Base-by-base conservation (phyloP, 2,329 filamentous ascomycete species). In the Aspergillus versicolor region DNA sequence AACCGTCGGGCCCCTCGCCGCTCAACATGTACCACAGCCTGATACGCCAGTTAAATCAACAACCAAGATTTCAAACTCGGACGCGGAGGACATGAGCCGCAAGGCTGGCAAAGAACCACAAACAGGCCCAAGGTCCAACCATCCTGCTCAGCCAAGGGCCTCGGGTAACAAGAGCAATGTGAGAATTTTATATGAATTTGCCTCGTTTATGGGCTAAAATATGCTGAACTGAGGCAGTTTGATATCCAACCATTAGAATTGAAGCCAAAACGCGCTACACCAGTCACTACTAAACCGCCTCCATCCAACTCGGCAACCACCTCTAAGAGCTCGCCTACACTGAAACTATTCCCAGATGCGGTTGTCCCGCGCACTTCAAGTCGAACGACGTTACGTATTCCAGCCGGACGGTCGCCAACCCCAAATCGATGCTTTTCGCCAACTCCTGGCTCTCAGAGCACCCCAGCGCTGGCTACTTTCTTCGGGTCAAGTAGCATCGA, bases 321-420 rank as follows among this genome's bases (percentile, higher is more conserved):
- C 44, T 56, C 61, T 15, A 56, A 63, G 30, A 37, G 34, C 42
- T 27, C 52, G 13, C 46, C 58, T 4, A 59, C 47, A 15, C 56
- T 73, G 47, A 73, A 72, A 43, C 63, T 73, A 19, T 72, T 73
- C 54, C 73, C 73, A 17, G 68, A 72, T 47, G 63, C 67, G 19
- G 59, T 68, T 44, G 66, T 72, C 40, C 66, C 70, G 21, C 70
- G 70, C 8, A 59, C 65, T 9, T 70, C 71, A 6, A 73, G 66
- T 56, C 69, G 62, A 46, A 64, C 56, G 21, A 62, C 66, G 17
- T 63, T 61, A 58, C 63, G 69, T 37, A 58, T 68, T 22, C 67
- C 66, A 7, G 57, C 51, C 21, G 41, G 32, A 40, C 61, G 62
- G 21, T 58, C 60, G 41, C 38, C 60, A 11, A 43, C 48, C 32